A percentile compares a stretch with the other conserved stretches of the same genome.
Evolutionary conservation across 2,329 filamentous ascomycete genomes (phyloP).

Genomic region (Lachnellula occidentalis): DNA sequence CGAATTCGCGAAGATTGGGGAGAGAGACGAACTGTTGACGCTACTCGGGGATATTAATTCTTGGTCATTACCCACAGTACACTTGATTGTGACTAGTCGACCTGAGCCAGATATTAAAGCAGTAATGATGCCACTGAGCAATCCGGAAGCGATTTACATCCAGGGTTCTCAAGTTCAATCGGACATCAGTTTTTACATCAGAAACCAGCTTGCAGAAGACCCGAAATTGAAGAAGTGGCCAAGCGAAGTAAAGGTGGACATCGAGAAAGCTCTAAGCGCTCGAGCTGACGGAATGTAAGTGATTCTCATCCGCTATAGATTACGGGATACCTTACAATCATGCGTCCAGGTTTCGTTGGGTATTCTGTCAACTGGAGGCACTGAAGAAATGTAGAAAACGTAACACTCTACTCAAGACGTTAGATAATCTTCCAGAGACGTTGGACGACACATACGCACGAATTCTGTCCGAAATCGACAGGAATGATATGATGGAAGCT

Average conservation of each 20-base stretch:
- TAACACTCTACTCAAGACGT: slow-evolving; percentile 5
- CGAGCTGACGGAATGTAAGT: slow-evolving; percentile 31
- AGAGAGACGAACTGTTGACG: slow-evolving; percentile 4
- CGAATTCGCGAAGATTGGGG: slow-evolving; percentile 20
- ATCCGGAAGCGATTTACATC: slow-evolving; percentile 18
- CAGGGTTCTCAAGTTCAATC: slow-evolving; percentile 16
- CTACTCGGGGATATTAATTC: background rate
- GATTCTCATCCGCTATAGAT: slow-evolving; percentile 5
- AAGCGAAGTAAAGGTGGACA: slow-evolving; percentile 20
- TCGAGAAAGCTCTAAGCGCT: slow-evolving; percentile 17
- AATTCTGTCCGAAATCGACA: slow-evolving; percentile 21
- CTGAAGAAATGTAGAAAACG: slow-evolving; percentile 20
- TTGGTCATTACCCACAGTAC: slow-evolving; percentile 1
- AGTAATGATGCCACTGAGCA: slow-evolving; percentile 10
- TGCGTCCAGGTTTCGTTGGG: slow-evolving; percentile 27
- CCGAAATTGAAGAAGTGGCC: slow-evolving; percentile 25
- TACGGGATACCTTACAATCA: background rate
- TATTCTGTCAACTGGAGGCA: slow-evolving; percentile 29
- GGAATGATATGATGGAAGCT: slow-evolving; percentile 10
- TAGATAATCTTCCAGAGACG: slow-evolving; percentile 13
- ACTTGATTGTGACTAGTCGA: slow-evolving; percentile 21
- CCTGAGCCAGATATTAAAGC: slow-evolving; percentile 24
- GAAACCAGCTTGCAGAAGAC: slow-evolving; percentile 15
- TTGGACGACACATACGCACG: slow-evolving; percentile 24
- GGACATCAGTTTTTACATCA: slow-evolving; percentile 28